Evolutionary conservation across 2,329 filamentous ascomycete species (phyloP), one percentile per base, ranked within the genome.

Genomic region (Diaporthe sp.): DNA sequence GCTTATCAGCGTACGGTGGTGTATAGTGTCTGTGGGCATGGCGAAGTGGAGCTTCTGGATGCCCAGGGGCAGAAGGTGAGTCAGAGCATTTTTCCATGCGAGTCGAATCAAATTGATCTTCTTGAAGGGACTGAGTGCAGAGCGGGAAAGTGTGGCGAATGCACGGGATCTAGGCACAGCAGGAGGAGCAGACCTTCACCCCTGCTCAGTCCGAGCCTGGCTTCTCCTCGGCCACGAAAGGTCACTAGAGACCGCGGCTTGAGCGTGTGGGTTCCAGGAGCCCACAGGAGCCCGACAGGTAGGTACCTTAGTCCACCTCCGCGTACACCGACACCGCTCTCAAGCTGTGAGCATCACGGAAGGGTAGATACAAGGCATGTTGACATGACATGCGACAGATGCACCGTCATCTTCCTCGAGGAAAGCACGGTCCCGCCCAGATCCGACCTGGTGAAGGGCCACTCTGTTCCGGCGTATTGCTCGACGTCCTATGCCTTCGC

Each of bases 361-460:
- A 65, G 19, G 22, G 46, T 73, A 25, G 58, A 37, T 37, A 39
- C 46, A 7, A 44, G 46, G 17, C 5, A 19, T 34, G 58, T 73
- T 22, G 71, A 73, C 6, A 44, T 73, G 58, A 46, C 34, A 6
- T 73, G 71, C n/a, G 3, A 46, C 37, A 37, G 58, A 13, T 73
- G 71, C 49, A 44, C 9, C 13, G 19, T 12, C 1, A 44, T 73
- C 13, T 57, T n/a, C 15, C 58, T 73, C 2, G 58, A 65, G 31
- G 71, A 73, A 39, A 73, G 71, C 46, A 53, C 49, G 15, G 71
- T 73, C 25, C 28, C 71, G 19, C 71, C 71, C 6, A 55, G 37
- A 13, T 73, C 71, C 25, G 51, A 46, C 12, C 34, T 73, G n/a
- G 71, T 46, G 7, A 65, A 46, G 59, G 6, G 37, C 19, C 46